Evolutionary conservation across 306 rosid species (phyloP).

Genomic region (Glycyrrhiza uralensis): DNA sequence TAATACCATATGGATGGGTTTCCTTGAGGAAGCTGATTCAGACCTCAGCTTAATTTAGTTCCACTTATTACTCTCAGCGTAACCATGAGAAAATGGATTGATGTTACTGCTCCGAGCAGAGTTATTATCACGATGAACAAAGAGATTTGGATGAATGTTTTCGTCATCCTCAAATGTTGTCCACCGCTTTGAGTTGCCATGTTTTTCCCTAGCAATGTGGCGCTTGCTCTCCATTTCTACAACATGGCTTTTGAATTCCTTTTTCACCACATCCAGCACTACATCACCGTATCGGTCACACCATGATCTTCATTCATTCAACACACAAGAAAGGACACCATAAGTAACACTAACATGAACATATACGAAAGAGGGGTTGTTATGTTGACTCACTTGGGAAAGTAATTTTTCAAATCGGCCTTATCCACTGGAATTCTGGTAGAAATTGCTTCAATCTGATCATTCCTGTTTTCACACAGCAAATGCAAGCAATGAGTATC

Average conservation of each 20-base stretch:
- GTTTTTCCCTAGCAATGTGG: constrained; percentile 51
- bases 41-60: constrained; percentile 35
- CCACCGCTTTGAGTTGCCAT: constrained; percentile 62
- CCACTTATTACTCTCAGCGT: not conserved
- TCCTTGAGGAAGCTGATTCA: constrained; percentile 40
- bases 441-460: constrained; percentile 47
- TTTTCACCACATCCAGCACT: constrained; percentile 74
- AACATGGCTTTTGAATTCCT: constrained; percentile 73
- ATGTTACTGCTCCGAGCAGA: constrained; percentile 36
- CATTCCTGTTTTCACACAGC: constrained; percentile 30
- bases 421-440: constrained; percentile 52
- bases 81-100: constrained; percentile 49
- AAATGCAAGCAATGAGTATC: not conserved
- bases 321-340: not conserved
- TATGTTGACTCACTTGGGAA: constrained; percentile 41
- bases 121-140: constrained; percentile 20
- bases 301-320: constrained; percentile 54
- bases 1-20: not conserved
- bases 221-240: constrained; percentile 75
- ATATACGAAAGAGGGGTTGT: not conserved
- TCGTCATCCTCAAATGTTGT: constrained; percentile 69
- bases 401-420: constrained; percentile 43
- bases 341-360: not conserved
- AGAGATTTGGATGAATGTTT: constrained; percentile 81
- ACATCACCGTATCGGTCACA: constrained; percentile 72